phyloP scores from a whole-genome alignment of 257 asterid genomes.

The Penstemon eatonii region DNA sequence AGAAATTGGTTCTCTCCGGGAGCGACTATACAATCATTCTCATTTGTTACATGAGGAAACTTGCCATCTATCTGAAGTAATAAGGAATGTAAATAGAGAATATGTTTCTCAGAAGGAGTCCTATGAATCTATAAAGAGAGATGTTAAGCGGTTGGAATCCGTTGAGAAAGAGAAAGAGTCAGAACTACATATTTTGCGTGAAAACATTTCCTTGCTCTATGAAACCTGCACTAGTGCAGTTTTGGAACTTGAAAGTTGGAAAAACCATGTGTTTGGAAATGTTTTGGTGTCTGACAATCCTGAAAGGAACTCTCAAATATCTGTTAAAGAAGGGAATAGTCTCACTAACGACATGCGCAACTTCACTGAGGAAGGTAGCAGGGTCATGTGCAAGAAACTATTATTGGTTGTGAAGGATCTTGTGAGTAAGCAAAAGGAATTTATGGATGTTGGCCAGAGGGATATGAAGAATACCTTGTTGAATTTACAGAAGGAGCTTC shows the following conservation, averaged over 20 bases:
- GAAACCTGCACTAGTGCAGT: constrained; percentile 64
- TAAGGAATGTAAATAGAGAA: constrained; percentile 46
- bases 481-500: constrained; percentile 89
- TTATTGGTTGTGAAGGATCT: constrained; percentile 56
- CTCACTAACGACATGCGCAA: constrained; percentile 29
- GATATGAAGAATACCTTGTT: constrained; percentile 71
- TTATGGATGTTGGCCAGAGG: constrained; percentile 59
- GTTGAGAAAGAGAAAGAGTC: constrained; percentile 64
- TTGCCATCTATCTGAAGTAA: constrained; percentile 50
- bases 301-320: constrained; percentile 36
- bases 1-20: constrained; percentile 60
- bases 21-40: constrained; percentile 57
- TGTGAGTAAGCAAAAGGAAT: constrained; percentile 54
- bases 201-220: constrained; percentile 49
- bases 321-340: constrained; percentile 36
- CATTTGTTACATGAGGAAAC: constrained; percentile 58
- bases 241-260: constrained; percentile 63
- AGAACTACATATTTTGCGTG: constrained; percentile 51
- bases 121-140: constrained; percentile 51
- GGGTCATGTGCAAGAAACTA: constrained; percentile 49
- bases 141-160: constrained; percentile 48
- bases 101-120: constrained; percentile 54
- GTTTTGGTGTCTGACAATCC: constrained; percentile 39
- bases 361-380: constrained; percentile 50
- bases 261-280: constrained; percentile 44